Evolutionary conservation across 257 asterid species (phyloP).

Genomic region (Galeopsis tetrahit): DNA sequence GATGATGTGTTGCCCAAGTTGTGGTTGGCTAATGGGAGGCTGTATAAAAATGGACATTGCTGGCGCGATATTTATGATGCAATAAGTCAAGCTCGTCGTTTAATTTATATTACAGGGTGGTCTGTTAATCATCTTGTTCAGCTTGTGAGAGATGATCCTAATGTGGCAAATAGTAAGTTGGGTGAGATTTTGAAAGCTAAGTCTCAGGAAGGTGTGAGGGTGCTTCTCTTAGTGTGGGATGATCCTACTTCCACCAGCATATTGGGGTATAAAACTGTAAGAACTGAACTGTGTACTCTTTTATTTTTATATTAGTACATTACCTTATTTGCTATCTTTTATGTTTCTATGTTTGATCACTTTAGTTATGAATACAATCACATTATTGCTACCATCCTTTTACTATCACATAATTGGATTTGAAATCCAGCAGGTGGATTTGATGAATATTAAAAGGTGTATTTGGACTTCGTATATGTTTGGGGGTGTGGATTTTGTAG

Average conservation of each 20-base stretch:
- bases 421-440: too few species aligned
- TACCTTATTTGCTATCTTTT: neutral
- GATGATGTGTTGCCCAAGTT: slow-evolving; percentile 62
- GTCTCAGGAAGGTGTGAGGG: slow-evolving; percentile 91
- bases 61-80: slow-evolving; percentile 81
- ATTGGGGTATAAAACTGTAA: slow-evolving; percentile 76
- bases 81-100: slow-evolving; percentile 65
- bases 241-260: slow-evolving; percentile 87
- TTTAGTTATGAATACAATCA: too few species aligned
- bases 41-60: slow-evolving; percentile 73
- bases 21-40: slow-evolving; percentile 60
- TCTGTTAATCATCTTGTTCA: slow-evolving; percentile 79
- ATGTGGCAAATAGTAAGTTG: slow-evolving; percentile 43
- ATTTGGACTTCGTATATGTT: too few species aligned
- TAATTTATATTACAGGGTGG: slow-evolving; percentile 89
- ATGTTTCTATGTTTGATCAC: neutral
- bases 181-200: slow-evolving; percentile 76
- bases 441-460: too few species aligned
- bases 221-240: slow-evolving; percentile 83
- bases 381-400: too few species aligned
- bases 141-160: slow-evolving; percentile 71
- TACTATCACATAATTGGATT: too few species aligned
- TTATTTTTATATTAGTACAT: neutral
- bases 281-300: slow-evolving; percentile 24
- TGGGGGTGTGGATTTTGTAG: too few species aligned